These are phyloP conservation scores for Pseudocercospora macadamiae DNA, from an alignment of 2,329 filamentous ascomycete genomes.

Conservation along the genomic window DNA sequence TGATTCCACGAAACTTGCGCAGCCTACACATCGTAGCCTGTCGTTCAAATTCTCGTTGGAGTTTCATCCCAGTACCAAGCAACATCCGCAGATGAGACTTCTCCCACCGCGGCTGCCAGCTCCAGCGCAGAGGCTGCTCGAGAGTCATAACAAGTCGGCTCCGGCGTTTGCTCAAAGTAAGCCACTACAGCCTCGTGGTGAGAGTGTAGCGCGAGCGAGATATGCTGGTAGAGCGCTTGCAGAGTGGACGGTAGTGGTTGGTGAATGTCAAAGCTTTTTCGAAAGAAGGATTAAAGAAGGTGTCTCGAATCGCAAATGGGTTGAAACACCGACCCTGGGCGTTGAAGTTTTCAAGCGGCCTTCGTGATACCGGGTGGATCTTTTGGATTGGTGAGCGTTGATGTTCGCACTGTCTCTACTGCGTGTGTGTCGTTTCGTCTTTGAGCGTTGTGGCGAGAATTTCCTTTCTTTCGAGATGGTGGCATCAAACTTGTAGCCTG, in stretches of 20 bases:
- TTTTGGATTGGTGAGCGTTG: not conserved
- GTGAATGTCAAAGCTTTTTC: conserved; percentile 80
- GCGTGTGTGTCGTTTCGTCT: not conserved
- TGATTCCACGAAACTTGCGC: conserved; percentile 32
- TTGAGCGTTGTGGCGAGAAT: conserved; percentile 1
- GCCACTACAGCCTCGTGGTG: conserved; percentile 41
- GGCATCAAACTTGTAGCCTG: too few species aligned
- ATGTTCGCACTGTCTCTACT: not conserved
- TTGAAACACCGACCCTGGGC: conserved; percentile 69
- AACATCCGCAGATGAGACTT: conserved; percentile 63
- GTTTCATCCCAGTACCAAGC: conserved; percentile 61
- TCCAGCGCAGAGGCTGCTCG: conserved; percentile 68
- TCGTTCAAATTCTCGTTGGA: conserved; percentile 76
- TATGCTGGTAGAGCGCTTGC: conserved; percentile 74
- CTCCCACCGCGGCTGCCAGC: conserved; percentile 69
- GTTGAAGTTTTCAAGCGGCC: conserved; percentile 61
- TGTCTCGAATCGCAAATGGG: conserved; percentile 64
- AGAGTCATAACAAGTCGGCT: conserved; percentile 36
- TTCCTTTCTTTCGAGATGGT: too few species aligned
- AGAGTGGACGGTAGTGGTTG: conserved; percentile 75
- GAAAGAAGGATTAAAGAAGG: conserved; percentile 76
- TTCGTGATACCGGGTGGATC: conserved; percentile 16
- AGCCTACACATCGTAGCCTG: conserved; percentile 55
- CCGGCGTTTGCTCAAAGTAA: conserved; percentile 7
- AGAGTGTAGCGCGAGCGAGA: conserved; percentile 49